Conservation (phyloP, 805 yeast genomes). For the Brettanomyces naardenensis region DNA sequence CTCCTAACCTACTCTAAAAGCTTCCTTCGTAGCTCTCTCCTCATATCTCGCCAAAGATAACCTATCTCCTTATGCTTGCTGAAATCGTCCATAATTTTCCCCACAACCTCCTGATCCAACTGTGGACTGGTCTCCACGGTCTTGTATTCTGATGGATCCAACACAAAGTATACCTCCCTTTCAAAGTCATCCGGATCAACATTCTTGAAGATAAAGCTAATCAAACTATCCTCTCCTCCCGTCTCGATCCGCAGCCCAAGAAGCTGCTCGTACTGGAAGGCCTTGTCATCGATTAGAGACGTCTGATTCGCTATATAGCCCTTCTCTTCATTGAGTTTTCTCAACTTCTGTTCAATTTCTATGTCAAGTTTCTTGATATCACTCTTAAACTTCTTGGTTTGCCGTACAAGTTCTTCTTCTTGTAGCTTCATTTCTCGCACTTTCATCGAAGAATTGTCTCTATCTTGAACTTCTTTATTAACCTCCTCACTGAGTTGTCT, state of each 20-base stretch:
- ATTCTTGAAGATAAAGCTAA: slow-evolving; percentile 37
- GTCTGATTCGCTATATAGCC: slow-evolving; percentile 30
- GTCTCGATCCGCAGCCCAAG: slow-evolving; percentile 41
- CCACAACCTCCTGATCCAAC: slow-evolving; percentile 17
- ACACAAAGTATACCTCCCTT: slow-evolving; percentile 34
- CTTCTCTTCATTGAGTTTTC: slow-evolving; percentile 20
- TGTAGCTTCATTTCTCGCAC: slow-evolving; percentile 32
- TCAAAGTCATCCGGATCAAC: slow-evolving; percentile 38
- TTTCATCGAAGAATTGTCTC: slow-evolving; percentile 28
- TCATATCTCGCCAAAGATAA: slow-evolving; percentile 26
- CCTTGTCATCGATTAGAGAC: slow-evolving; percentile 31
- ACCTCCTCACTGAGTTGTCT: slow-evolving; percentile 15
- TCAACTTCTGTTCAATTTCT: slow-evolving; percentile 16
- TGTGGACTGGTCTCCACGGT: slow-evolving; percentile 30
- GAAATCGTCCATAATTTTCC: slow-evolving; percentile 16
- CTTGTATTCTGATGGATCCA: slow-evolving; percentile 30
- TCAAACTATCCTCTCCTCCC: slow-evolving; percentile 23
- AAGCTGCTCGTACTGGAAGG: slow-evolving; percentile 35
- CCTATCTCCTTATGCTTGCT: slow-evolving; percentile 24
- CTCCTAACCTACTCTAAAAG: too few species aligned
- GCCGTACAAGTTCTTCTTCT: slow-evolving; percentile 25
- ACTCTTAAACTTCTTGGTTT: slow-evolving; percentile 17
- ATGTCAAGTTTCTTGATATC: slow-evolving; percentile 24
- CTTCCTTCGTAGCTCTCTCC: slow-evolving; percentile 12
- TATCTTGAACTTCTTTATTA: slow-evolving; percentile 12